Conservation (phyloP, 2,329 filamentous ascomycete genomes). For the Cercospora janseana region DNA sequence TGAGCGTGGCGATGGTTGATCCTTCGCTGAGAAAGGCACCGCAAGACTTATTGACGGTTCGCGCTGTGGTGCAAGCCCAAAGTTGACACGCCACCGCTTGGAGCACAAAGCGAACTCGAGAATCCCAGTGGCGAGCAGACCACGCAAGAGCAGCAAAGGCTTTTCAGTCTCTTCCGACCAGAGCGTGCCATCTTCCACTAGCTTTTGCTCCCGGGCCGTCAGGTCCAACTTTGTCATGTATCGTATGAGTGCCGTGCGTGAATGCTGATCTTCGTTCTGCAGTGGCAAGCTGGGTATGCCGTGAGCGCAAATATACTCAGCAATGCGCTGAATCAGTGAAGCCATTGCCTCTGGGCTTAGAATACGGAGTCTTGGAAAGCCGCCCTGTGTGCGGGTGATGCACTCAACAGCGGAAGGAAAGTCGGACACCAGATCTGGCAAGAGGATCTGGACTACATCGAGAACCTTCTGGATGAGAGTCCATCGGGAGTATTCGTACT, state of each 20-base stretch:
- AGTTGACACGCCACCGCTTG: constrained; percentile 68
- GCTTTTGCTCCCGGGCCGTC: not conserved
- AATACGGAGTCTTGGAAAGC: constrained; percentile 56
- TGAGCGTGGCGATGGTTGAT: constrained; percentile 59
- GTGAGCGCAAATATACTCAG: constrained; percentile 38
- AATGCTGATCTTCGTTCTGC: too few species aligned
- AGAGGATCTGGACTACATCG: constrained; percentile 28
- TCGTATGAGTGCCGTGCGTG: too few species aligned
- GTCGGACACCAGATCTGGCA: not conserved
- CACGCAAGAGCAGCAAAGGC: constrained; percentile 59
- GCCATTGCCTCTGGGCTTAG: not conserved
- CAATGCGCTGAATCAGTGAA: constrained; percentile 25
- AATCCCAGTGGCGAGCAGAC: constrained; percentile 61
- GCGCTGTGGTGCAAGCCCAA: constrained; percentile 46
- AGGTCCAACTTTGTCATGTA: not conserved
- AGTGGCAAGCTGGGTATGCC: too few species aligned
- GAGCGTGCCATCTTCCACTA: not conserved
- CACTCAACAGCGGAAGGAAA: constrained; percentile 21
- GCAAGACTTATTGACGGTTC: constrained; percentile 54
- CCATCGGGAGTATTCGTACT: constrained; percentile 44
- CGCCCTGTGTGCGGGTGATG: constrained; percentile 6
- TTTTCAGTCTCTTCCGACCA: too few species aligned
- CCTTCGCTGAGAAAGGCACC: constrained; percentile 67
- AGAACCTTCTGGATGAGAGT: constrained; percentile 39
- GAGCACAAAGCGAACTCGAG: constrained; percentile 58